Evolutionary conservation across 1,284 basidiomycete species (phyloP).

Genomic region (Meira nashicola): DNA sequence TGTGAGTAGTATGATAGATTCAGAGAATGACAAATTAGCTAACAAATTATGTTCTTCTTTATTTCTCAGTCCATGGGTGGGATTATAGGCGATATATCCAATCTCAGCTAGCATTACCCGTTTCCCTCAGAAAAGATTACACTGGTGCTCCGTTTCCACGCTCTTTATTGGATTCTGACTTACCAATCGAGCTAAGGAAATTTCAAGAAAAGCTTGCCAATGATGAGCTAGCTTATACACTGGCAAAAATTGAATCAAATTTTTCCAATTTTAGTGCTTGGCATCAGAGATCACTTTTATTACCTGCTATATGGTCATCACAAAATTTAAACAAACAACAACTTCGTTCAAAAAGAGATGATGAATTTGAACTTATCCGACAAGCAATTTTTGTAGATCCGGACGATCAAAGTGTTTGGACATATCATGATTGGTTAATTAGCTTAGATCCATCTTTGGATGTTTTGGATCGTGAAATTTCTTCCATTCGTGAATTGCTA

Average conservation of each 20-base stretch:
- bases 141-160: constrained; percentile 12
- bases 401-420: constrained; percentile 91
- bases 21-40: neutral
- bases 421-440: constrained; percentile 94
- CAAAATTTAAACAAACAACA: constrained; percentile 51
- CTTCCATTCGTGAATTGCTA: constrained; percentile 75
- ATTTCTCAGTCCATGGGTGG: constrained; percentile 40
- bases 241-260: constrained; percentile 82
- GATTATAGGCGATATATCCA: constrained; percentile 44
- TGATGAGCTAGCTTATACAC: constrained; percentile 58
- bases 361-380: constrained; percentile 83
- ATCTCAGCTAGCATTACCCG: constrained; percentile 17
- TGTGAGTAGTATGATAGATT: constrained; percentile 23
- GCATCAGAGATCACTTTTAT: constrained; percentile 89
- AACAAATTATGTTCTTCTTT: neutral
- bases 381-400: constrained; percentile 97
- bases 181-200: neutral
- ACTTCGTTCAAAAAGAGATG: constrained; percentile 59
- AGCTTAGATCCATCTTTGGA: constrained; percentile 55
- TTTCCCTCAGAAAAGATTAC: neutral
- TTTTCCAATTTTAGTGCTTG: constrained; percentile 98
- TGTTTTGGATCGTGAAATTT: constrained; percentile 72
- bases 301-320: constrained; percentile 65
- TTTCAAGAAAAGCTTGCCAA: constrained; percentile 24
- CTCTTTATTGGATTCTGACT: constrained; percentile 2